Conservation (phyloP, 169 alveolate species). For the Theileria parva region DNA sequence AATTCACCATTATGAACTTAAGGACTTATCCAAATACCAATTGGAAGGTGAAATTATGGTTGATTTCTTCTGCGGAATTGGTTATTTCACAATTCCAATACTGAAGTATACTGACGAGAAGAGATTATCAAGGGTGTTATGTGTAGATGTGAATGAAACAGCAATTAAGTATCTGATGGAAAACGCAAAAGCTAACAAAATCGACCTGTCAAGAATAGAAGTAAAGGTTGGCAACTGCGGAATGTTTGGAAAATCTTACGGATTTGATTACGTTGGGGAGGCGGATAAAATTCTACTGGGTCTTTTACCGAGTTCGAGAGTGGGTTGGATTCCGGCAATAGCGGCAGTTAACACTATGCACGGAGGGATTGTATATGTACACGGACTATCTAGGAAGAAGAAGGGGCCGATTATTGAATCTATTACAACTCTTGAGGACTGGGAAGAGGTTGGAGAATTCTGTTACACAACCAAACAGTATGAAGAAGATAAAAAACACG, state of each 20-base stretch:
- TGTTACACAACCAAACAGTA: background rate
- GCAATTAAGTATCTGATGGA: conserved; percentile 32
- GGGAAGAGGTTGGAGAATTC: conserved; percentile 7
- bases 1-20: background rate
- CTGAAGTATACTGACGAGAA: conserved; percentile 24
- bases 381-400: conserved; percentile 38
- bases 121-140: conserved; percentile 4
- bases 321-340: conserved; percentile 75
- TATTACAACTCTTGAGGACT: conserved; percentile 4
- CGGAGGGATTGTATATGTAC: conserved; percentile 77
- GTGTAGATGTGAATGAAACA: conserved; percentile 61
- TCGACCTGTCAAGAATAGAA: conserved; percentile 3
- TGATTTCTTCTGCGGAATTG: conserved; percentile 80
- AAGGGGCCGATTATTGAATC: background rate
- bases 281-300: conserved; percentile 72
- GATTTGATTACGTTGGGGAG: conserved; percentile 51
- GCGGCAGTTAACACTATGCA: conserved; percentile 35
- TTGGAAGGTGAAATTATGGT: conserved; percentile 63
- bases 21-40: background rate
- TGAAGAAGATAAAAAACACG: background rate
- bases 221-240: conserved; percentile 17
- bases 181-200: background rate
- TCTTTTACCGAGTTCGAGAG: conserved; percentile 67
- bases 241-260: conserved; percentile 7
- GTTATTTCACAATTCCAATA: conserved; percentile 74